A percentile compares a stretch with the other conserved stretches of the same genome.
Conservation (phyloP, 495 filamentous ascomycete species). For the Darksidea phi region DNA sequence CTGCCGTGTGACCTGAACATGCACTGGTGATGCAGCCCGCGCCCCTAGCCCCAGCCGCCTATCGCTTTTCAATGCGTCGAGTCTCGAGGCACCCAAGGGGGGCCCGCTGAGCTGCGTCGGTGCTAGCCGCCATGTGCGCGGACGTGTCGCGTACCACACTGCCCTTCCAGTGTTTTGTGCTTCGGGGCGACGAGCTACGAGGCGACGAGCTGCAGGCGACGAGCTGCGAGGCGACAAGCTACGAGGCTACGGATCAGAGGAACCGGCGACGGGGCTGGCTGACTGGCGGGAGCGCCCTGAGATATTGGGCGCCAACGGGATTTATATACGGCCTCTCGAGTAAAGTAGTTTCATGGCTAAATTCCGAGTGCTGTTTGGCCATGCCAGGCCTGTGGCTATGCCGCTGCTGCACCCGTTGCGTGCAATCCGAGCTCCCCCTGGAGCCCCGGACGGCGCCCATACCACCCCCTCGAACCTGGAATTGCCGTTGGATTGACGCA, state of each 20-base stretch:
- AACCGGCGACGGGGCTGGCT: constrained; percentile 25
- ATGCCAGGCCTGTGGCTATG: constrained; percentile 27
- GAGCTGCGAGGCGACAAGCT: too few relatives aligned
- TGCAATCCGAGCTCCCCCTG: constrained; percentile 30
- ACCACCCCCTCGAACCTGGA: constrained; percentile 34
- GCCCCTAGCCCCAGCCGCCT: constrained; percentile 20
- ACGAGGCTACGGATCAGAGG: constrained; percentile 35
- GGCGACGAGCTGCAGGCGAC: too few relatives aligned
- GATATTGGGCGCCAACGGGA: constrained; percentile 36
- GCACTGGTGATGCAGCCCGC: constrained; percentile 25
- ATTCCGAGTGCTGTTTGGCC: constrained; percentile 29
- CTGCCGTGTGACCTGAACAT: constrained; percentile 29
- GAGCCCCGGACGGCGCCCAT: constrained; percentile 28
- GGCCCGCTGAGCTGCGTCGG: constrained; percentile 8
- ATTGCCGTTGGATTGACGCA: constrained; percentile 34
- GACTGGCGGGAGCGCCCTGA: constrained; percentile 18
- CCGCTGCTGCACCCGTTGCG: constrained; percentile 21
- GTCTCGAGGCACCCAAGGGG: constrained; percentile 22
- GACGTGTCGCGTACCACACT: constrained; percentile 28
- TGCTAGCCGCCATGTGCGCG: constrained; percentile 33
- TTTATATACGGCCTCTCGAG: constrained; percentile 36
- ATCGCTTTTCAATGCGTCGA: constrained; percentile 29
- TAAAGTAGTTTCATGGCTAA: constrained; percentile 37
- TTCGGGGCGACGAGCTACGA: constrained; percentile 32
- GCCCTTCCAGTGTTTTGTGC: constrained; percentile 26